Evolutionary conservation across 768 basidiomycete genomes (phyloP).

Genomic region (Tylopilus subfusipes): DNA sequence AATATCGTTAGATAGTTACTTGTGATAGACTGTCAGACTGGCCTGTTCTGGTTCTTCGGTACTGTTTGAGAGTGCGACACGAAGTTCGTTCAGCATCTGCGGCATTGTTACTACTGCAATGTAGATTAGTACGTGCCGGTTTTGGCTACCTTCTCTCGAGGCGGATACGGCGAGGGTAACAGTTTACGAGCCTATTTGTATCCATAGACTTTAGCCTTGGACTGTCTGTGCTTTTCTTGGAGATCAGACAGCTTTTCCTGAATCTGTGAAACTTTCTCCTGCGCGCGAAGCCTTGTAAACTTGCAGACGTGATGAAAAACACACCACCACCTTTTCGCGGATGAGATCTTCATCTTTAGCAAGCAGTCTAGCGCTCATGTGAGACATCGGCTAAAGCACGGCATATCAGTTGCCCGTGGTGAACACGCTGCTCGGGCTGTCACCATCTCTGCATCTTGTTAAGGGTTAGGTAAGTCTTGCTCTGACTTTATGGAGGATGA

Average conservation of each 20-base stretch:
- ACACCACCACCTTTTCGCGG: constrained; percentile 11
- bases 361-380: constrained; percentile 6
- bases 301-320: not conserved
- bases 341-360: constrained; percentile 16
- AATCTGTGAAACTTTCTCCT: constrained; percentile 14
- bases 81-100: constrained; percentile 21
- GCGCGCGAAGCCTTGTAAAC: not conserved
- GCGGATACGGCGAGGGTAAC: too few relatives aligned
- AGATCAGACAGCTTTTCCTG: constrained; percentile 16
- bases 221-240: constrained; percentile 20
- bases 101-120: not conserved
- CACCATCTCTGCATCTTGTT: constrained; percentile 10
- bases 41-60: constrained; percentile 24
- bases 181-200: constrained; percentile 19
- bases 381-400: constrained; percentile 6
- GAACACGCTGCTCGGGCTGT: not conserved
- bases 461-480: not conserved
- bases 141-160: too few relatives aligned
- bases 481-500: constrained; percentile 20
- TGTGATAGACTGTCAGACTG: not conserved
- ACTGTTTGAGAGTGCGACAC: constrained; percentile 13
- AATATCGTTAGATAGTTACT: not conserved
- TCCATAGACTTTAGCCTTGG: constrained; percentile 16
- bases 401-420: constrained; percentile 1
- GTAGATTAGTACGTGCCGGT: not conserved